Evolutionary conservation across 257 asterid species (phyloP).

Genomic region (Nicotiana paniculata): DNA sequence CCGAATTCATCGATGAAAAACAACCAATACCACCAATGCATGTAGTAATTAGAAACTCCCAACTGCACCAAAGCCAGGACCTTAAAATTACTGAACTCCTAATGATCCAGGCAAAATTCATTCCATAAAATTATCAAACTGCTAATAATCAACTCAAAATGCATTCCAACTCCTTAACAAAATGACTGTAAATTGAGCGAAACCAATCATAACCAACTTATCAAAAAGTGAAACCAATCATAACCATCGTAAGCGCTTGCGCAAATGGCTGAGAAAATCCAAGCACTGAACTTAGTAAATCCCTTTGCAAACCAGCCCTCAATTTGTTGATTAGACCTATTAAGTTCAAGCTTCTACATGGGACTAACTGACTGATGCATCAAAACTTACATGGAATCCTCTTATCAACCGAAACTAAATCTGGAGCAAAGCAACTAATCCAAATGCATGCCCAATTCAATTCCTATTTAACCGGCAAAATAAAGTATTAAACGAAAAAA

Average conservation of each 20-base stretch:
- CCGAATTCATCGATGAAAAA: conserved; percentile 8
- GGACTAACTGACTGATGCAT: not conserved
- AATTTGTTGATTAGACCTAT: conserved; percentile 7
- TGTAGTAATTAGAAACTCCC: not conserved
- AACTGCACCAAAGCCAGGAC: conserved; percentile 11
- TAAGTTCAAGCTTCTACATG: not conserved
- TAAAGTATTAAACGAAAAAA: not conserved
- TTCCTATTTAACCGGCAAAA: not conserved
- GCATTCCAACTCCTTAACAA: conserved; percentile 11
- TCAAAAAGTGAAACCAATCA: not conserved
- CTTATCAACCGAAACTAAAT: not conserved
- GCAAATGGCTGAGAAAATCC: conserved; percentile 1
- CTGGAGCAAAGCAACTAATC: not conserved
- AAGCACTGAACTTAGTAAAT: not conserved
- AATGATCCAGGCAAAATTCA: conserved; percentile 3
- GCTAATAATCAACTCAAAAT: conserved; percentile 8
- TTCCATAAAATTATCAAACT: conserved; percentile 17
- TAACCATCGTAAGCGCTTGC: conserved; percentile 5
- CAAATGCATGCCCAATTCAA: not conserved
- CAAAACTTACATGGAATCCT: not conserved
- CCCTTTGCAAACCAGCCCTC: conserved; percentile 3
- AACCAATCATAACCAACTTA: not conserved
- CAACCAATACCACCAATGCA: conserved; percentile 10
- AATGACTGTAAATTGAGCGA: not conserved
- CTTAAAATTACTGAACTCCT: conserved; percentile 17